Percentiles rank a stretch among this genome's conserved stretches.
These are phyloP conservation scores for Curvularia hawaiiensis DNA, from an alignment of 2,329 filamentous ascomycete genomes.

Conservation along the genomic window DNA sequence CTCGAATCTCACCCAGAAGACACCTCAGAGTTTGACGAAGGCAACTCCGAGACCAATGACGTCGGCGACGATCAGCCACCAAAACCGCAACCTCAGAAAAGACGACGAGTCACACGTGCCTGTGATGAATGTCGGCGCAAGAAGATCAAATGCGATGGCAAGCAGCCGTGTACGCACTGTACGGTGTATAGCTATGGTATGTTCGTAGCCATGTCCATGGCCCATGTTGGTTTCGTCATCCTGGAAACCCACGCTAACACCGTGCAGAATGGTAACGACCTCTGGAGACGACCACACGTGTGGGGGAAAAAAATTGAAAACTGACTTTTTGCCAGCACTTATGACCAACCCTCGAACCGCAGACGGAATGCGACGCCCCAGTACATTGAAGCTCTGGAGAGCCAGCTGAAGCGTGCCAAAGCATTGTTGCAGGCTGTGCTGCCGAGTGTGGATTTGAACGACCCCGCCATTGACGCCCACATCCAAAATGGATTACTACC, in stretches of 20 bases:
- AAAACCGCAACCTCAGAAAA: conserved; percentile 48
- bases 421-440: conserved; percentile 77
- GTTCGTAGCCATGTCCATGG: conserved; percentile 12
- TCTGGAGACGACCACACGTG: not conserved
- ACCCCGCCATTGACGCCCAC: conserved; percentile 79
- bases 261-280: conserved; percentile 66
- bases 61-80: conserved; percentile 41
- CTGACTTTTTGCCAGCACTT: conserved; percentile 58
- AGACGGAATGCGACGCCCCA: conserved; percentile 89
- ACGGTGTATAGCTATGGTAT: conserved; percentile 97
- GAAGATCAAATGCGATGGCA: conserved; percentile 62
- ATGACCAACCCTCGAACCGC: conserved; percentile 92
- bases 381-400: conserved; percentile 89
- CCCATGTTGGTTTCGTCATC: not conserved
- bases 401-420: conserved; percentile 81
- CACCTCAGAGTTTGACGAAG: conserved; percentile 37
- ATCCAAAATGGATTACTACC: conserved; percentile 69
- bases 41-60: conserved; percentile 42
- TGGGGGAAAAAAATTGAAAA: not conserved
- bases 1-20: conserved; percentile 39
- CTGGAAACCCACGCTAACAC: conserved; percentile 20
- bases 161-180: conserved; percentile 77
- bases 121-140: conserved; percentile 52
- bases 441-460: conserved; percentile 82
- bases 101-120: conserved; percentile 51